These are phyloP conservation scores for Lentinula boryana DNA, from an alignment of 768 basidiomycete genomes.

Conservation along the genomic window DNA sequence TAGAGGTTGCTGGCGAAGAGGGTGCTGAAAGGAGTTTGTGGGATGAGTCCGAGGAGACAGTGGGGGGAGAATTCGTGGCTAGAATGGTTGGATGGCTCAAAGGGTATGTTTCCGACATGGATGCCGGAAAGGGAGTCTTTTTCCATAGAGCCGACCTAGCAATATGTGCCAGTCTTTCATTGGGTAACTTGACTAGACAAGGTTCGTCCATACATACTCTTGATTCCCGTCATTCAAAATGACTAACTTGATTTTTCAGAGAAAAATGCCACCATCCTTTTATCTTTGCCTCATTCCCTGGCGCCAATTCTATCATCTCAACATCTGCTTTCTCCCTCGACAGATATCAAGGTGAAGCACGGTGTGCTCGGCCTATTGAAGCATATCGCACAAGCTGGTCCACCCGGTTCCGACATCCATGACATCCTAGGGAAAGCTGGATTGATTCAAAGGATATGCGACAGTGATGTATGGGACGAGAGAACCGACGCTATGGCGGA, in stretches of 20 bases:
- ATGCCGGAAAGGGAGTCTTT: constrained; percentile 16
- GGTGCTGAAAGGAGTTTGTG: constrained; percentile 75
- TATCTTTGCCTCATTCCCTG: constrained; percentile 61
- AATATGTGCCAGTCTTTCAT: constrained; percentile 75
- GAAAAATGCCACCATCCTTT: constrained; percentile 51
- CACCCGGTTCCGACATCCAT: constrained; percentile 55
- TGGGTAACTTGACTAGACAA: constrained; percentile 77
- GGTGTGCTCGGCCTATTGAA: constrained; percentile 83
- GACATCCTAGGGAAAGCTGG: constrained; percentile 51
- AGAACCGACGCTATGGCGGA: constrained; percentile 76
- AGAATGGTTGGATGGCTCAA: constrained; percentile 76
- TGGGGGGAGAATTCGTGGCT: constrained; percentile 68
- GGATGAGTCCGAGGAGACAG: constrained; percentile 48
- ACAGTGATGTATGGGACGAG: constrained; percentile 64
- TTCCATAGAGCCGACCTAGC: constrained; percentile 66
- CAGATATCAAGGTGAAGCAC: constrained; percentile 83
- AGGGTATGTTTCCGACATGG: constrained; percentile 38
- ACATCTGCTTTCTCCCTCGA: constrained; percentile 44
- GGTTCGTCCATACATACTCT: constrained; percentile 33
- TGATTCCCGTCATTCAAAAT: neutral
- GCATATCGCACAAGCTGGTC: constrained; percentile 70
- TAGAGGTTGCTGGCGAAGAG: constrained; percentile 81
- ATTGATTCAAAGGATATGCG: constrained; percentile 55
- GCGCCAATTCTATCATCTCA: constrained; percentile 54
- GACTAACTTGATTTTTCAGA: constrained; percentile 29